Percentiles rank a stretch among this genome's conserved stretches.
These are phyloP conservation scores for Claviceps pusilla DNA, from an alignment of 2,329 filamentous ascomycete genomes.

Conservation along the genomic window DNA sequence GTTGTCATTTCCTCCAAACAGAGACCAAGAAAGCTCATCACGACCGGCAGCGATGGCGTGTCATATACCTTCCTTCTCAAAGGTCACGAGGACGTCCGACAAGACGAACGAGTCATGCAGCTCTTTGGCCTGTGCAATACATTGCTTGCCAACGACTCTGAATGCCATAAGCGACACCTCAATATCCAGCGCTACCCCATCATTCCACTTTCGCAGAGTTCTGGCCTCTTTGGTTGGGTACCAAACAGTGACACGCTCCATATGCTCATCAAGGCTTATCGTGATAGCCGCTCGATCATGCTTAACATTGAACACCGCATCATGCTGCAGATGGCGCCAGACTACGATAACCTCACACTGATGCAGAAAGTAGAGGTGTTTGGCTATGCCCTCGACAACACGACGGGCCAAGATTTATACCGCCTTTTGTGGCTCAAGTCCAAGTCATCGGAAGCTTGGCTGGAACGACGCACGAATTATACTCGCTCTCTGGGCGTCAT, in stretches of 20 bases:
- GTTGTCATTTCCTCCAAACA: conserved; percentile 96
- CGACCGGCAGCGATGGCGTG: conserved; percentile 77
- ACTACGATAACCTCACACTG: conserved; percentile 94
- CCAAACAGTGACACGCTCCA: conserved; percentile 96
- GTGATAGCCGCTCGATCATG: conserved; percentile 90
- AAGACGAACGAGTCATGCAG: conserved; percentile 99
- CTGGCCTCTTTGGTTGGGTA: conserved; percentile 89
- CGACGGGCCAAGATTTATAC: conserved; percentile 94
- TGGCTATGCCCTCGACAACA: conserved; percentile 97
- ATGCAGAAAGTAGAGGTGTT: conserved; percentile 99
- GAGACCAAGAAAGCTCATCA: conserved; percentile 73
- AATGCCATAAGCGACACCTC: conserved; percentile 92
- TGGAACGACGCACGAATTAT: conserved; percentile 96
- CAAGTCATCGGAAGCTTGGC: conserved; percentile 94
- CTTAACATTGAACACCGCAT: conserved; percentile 99
- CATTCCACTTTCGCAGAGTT: conserved; percentile 94
- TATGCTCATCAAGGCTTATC: conserved; percentile 90
- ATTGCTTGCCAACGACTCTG: conserved; percentile 78
- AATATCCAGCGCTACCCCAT: conserved; percentile 92
- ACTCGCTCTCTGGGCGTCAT: conserved; percentile 94
- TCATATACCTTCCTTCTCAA: conserved; percentile 85
- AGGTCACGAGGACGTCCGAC: conserved; percentile 97
- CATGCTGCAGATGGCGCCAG: conserved; percentile 98
- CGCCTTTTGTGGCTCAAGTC: conserved; percentile 97
- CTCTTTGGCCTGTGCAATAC: conserved; percentile 97